Evolutionary conservation across 805 yeast genomes (phyloP).

Genomic region (Schizosaccharomyces lindneri): DNA sequence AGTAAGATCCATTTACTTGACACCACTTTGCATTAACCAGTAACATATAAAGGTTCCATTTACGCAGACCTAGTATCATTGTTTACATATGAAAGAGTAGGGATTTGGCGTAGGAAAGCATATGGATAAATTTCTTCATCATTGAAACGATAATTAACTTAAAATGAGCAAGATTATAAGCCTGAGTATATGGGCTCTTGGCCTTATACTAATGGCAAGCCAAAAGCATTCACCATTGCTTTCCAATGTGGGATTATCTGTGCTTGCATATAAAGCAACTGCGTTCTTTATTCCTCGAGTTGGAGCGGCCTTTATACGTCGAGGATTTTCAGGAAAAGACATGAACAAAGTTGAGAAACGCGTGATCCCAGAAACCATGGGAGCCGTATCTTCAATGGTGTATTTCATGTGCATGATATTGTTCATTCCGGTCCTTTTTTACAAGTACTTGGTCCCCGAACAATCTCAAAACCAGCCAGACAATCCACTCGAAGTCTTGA

Average conservation of each 20-base stretch:
- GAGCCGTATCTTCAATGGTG: conserved; percentile 64
- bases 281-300: conserved; percentile 40
- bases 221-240: conserved; percentile 21
- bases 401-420: conserved; percentile 60
- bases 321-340: conserved; percentile 74
- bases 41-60: too few species aligned
- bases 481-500: conserved; percentile 3
- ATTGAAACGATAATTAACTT: too few species aligned
- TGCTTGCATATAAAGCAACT: conserved; percentile 40
- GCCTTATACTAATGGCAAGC: conserved; percentile 8
- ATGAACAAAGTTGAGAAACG: conserved; percentile 54
- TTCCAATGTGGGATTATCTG: conserved; percentile 40
- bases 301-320: conserved; percentile 38
- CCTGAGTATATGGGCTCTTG: not conserved
- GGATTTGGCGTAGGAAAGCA: too few species aligned
- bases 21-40: too few species aligned
- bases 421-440: conserved; percentile 71
- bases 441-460: conserved; percentile 37
- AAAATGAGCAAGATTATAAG: not conserved
- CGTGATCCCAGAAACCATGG: conserved; percentile 57
- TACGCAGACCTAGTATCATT: too few species aligned
- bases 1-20: too few species aligned
- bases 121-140: too few species aligned
- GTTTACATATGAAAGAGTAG: too few species aligned
- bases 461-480: conserved; percentile 6